phyloP scores from a whole-genome alignment of 2,329 filamentous ascomycete genomes.

The Phyllosticta citrichinensis region DNA sequence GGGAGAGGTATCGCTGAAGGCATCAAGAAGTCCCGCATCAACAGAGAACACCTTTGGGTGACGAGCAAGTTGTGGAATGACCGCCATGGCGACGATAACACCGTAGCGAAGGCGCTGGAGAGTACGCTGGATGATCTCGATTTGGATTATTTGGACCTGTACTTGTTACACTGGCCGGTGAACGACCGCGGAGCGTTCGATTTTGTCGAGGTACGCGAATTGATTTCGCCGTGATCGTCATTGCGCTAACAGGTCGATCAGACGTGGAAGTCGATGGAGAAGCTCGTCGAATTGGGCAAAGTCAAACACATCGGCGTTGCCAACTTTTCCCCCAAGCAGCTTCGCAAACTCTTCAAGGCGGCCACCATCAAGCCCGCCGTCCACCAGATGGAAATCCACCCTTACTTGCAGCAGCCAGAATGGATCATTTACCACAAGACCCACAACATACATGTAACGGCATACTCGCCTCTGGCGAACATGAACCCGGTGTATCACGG shows the following conservation, averaged over 20 bases:
- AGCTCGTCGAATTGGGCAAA: conserved; percentile 48
- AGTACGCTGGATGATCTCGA: conserved; percentile 29
- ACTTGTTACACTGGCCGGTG: conserved; percentile 34
- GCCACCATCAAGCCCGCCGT: conserved; percentile 55
- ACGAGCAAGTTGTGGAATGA: conserved; percentile 31
- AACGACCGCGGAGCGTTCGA: conserved; percentile 12
- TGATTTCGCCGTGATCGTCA: not conserved
- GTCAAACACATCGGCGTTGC: conserved; percentile 66
- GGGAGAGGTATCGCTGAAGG: conserved; percentile 32
- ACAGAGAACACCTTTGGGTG: conserved; percentile 28
- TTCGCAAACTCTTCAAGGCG: conserved; percentile 43
- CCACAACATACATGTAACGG: conserved; percentile 43
- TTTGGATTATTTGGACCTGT: conserved; percentile 32
- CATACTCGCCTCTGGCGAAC: conserved; percentile 40
- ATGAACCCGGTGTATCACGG: conserved; percentile 37
- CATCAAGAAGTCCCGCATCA: conserved; percentile 21
- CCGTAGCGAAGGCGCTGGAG: conserved; percentile 19
- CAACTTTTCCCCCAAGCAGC: conserved; percentile 53
- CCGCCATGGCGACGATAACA: conserved; percentile 2
- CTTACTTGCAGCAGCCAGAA: conserved; percentile 51
- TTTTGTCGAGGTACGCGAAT: conserved; percentile 5
- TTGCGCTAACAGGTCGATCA: conserved; percentile 15
- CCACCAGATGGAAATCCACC: conserved; percentile 77
- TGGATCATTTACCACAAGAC: conserved; percentile 41
- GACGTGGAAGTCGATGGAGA: conserved; percentile 60